Base-by-base conservation (phyloP, 1,284 basidiomycete species). In the Schizopora paradoxa region DNA sequence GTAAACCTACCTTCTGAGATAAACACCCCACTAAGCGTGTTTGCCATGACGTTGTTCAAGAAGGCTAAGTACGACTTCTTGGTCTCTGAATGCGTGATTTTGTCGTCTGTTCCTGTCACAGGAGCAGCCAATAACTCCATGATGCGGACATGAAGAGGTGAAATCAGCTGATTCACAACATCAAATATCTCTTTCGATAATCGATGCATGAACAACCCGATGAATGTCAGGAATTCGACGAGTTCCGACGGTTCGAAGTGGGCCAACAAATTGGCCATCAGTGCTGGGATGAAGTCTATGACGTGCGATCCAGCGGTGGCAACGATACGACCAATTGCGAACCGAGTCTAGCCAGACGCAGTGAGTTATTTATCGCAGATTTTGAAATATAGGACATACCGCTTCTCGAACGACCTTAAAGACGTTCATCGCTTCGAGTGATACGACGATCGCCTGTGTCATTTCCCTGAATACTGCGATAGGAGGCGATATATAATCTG, bases 161-260 rank as follows among this genome's bases (percentile, higher is more conserved):
- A 79, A 43, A 98, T 79, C 21, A 99, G 78, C 61, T 95, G 82
- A 61, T 99, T 93, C 52, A 99, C 70, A 19, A 97, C 91, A 51
- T 82, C 70, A 53, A 82, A 82, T 65, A 97, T 77, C 54, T 89
- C 82, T 54, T 74, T 73, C 85, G 92, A 90, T 53, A 99, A 80
- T 60, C 90, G 91, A 65, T 96, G 91, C 50, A 95, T 86, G 48
- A 99, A 70, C 16, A 97, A 71, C 6, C 83, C 84, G 47, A 99
- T 85, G 70, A 99, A 99, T 60, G 85, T 86, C 73, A 99, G 83
- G 60, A 99, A 96, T 60, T 99, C 96, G 34, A 89, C 84, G 49
- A 99, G 70, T 65, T 99, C 96, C 6, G 84, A 79, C 1, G 91
- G 85, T 54, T 95, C 93, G 54, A 96, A 93, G 58, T 97, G 89